Conservation (phyloP, 352 stramenopile genomes). For the Globisporangium acanthophoron region DNA sequence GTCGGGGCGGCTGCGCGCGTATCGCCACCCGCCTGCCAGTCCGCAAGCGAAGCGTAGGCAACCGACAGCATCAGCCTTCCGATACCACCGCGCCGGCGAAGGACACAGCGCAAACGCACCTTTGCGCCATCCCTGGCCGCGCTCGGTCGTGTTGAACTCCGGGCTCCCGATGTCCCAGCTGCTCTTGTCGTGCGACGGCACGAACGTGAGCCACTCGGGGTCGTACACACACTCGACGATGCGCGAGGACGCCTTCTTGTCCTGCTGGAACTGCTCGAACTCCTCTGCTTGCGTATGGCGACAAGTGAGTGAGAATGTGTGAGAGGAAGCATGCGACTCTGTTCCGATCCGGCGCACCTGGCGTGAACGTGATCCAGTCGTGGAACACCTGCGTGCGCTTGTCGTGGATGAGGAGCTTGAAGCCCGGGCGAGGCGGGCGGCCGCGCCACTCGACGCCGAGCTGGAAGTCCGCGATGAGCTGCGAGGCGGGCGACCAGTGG, state of each 20-base stretch:
- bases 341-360: conserved; percentile 23
- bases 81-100: no score
- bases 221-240: conserved; percentile 85
- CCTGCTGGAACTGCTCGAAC: conserved; percentile 70
- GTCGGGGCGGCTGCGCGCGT: conserved; percentile 60
- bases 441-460: conserved; percentile 78
- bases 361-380: conserved; percentile 84
- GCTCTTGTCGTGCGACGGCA: conserved; percentile 81
- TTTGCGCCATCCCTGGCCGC: conserved; percentile 74
- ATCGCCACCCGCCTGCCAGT: conserved; percentile 62
- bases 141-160: conserved; percentile 61
- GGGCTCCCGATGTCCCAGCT: conserved; percentile 61
- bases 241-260: conserved; percentile 79
- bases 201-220: conserved; percentile 74
- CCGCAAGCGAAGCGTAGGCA: neutral
- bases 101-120: conserved; percentile 21
- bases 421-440: conserved; percentile 67
- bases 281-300: conserved; percentile 30
- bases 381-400: conserved; percentile 83
- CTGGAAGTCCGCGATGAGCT: conserved; percentile 71
- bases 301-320: no score
- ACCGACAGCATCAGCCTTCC: no score
- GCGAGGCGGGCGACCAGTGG: conserved; percentile 53
- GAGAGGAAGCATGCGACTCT: neutral
- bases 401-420: conserved; percentile 83